These are phyloP conservation scores for Zanthoxylum bungeanum DNA, from an alignment of 345 rosid genomes.

Conservation along the genomic window DNA sequence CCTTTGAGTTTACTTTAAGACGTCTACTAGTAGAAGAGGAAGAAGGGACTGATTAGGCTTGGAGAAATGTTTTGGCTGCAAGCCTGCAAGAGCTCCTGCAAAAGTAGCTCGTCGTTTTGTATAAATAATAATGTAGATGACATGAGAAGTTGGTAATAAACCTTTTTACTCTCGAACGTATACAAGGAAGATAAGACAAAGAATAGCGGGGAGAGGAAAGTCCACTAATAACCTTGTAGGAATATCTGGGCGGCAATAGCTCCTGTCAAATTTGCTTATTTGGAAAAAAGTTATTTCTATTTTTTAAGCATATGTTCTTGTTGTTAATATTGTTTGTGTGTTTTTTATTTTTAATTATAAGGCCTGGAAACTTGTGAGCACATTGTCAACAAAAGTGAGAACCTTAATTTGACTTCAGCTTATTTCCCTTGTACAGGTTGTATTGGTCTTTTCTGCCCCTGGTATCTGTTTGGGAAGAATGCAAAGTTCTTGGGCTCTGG, in stretches of 20 bases:
- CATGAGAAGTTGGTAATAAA: neutral
- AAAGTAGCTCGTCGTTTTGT: neutral
- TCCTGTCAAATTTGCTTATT: neutral
- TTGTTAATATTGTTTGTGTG: neutral
- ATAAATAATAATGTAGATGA: neutral
- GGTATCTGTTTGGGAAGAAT: constrained; percentile 82
- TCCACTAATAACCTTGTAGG: neutral
- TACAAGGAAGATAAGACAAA: neutral
- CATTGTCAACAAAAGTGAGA: neutral
- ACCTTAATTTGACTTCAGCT: constrained; percentile 1
- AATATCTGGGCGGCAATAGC: neutral
- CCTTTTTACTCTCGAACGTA: neutral
- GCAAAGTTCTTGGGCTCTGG: constrained; percentile 89
- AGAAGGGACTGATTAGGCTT: neutral
- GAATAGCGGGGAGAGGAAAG: neutral
- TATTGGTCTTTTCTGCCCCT: constrained; percentile 80
- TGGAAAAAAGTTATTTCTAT: neutral
- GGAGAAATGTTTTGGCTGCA: neutral
- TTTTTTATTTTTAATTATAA: neutral
- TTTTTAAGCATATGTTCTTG: neutral
- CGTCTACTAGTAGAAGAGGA: neutral
- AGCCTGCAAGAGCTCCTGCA: neutral
- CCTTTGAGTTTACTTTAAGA: neutral
- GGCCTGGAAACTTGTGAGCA: neutral
- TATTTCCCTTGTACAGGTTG: constrained; percentile 44